phyloP scores from a whole-genome alignment of 257 asterid species.

The Dorcoceras hygrometricum region DNA sequence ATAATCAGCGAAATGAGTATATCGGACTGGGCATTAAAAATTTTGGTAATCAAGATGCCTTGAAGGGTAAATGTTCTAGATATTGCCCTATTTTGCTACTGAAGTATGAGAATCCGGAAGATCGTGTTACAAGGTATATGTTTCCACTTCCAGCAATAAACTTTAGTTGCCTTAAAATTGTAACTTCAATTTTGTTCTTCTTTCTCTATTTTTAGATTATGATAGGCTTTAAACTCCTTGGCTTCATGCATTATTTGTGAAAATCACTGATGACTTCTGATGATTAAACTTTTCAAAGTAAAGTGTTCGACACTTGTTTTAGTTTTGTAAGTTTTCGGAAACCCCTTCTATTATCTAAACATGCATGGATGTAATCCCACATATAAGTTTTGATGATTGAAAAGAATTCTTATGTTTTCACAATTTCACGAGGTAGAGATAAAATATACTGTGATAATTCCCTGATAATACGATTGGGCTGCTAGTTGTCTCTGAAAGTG shows the following conservation, averaged over 20 bases:
- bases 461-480: background rate
- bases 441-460: background rate
- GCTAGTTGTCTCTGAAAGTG: conserved; percentile 3
- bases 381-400: background rate
- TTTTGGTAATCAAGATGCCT: conserved; percentile 35
- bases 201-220: background rate
- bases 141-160: background rate
- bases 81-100: conserved; percentile 68
- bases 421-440: background rate
- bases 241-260: background rate
- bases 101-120: conserved; percentile 42
- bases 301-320: background rate
- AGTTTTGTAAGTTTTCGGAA: background rate
- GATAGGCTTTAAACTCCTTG: background rate
- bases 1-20: conserved; percentile 48
- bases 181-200: background rate
- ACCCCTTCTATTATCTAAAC: conserved; percentile 3
- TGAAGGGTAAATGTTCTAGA: conserved; percentile 36
- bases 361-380: background rate
- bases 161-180: background rate
- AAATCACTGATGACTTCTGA: background rate
- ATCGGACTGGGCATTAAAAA: conserved; percentile 41
- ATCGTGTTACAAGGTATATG: conserved; percentile 50
- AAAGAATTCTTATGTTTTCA: background rate
- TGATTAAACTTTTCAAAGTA: background rate